Evolutionary conservation across 345 rosid genomes (phyloP).

Genomic region (Fremontodendron californicum): DNA sequence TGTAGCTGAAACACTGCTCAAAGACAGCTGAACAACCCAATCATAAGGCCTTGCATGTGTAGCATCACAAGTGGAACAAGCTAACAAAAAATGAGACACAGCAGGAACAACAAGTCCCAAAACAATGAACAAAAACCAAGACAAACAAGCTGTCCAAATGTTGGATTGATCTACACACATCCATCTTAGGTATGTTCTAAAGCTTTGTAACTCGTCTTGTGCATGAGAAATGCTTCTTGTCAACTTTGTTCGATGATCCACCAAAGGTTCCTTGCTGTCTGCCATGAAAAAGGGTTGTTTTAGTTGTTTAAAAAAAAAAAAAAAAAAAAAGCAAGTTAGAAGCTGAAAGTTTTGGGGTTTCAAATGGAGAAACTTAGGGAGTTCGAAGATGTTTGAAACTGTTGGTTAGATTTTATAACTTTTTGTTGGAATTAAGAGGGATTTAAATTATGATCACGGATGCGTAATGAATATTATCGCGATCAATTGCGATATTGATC

Average conservation of each 20-base stretch:
- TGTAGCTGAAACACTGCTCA: slow-evolving; percentile 62
- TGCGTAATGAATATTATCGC: too few species aligned
- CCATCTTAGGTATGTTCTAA: slow-evolving; percentile 75
- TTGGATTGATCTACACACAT: slow-evolving; percentile 89
- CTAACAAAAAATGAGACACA: slow-evolving; percentile 67
- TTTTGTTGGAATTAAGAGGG: not conserved
- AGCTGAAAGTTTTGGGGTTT: not conserved
- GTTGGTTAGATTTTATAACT: not conserved
- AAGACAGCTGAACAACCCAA: slow-evolving; percentile 69
- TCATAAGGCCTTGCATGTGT: slow-evolving; percentile 69
- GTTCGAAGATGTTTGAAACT: not conserved
- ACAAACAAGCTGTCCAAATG: slow-evolving; percentile 44
- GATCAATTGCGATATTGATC: too few species aligned
- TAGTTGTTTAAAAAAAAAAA: not conserved
- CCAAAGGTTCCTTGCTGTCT: slow-evolving; percentile 32
- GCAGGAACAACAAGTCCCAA: slow-evolving; percentile 62
- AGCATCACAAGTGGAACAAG: slow-evolving; percentile 67
- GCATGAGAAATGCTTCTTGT: slow-evolving; percentile 52
- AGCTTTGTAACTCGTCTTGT: slow-evolving; percentile 72
- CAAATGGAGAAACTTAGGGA: not conserved
- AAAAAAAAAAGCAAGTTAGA: not conserved
- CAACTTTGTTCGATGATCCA: slow-evolving; percentile 31
- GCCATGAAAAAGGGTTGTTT: slow-evolving; percentile 30
- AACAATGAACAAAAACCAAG: slow-evolving; percentile 66
- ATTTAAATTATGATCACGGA: too few species aligned